Base-by-base conservation (phyloP, 306 rosid genomes). In the Morella rubra region DNA sequence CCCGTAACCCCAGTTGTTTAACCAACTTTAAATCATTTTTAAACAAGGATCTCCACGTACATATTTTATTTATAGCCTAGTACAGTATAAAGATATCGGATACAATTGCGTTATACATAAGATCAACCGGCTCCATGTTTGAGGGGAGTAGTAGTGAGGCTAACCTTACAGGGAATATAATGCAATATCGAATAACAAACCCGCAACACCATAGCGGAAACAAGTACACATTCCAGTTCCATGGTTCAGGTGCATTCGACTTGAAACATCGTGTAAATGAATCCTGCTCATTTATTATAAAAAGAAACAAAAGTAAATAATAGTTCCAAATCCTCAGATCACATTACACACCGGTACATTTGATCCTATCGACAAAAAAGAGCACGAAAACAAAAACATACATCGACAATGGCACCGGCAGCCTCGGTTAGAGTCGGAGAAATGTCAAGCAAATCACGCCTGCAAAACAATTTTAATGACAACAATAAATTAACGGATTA, bases 131-230 rank as follows among this genome's bases (percentile, higher is more conserved):
- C 41, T 22, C 27, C 61, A 54, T 5, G 51, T 60, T 19, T 11
- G 50, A 2, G 24, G 19, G 71, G 50, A 78, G 51, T 6, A 59
- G 59, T 8, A 72, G 71, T 58, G 62, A 72, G n/a, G 78, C 90
- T 60, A 77, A 95, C 99, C 97, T 92, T 37, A 77, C 46, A 20
- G 99, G 99, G 78, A 92, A 92, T 69, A 92, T 73, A 83, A 95
- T 53, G 84, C 92, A 76, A 86, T 95, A 95, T 20, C 99, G 93
- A 82, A 92, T 53, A 58, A 90, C 85, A 18, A 92, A 97, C 46
- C 99, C 99, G n/a, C 22, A 86, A 91, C 99, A 95, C 99, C 99
- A 95, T 75, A 90, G 72, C 40, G 99, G 99, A 81, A 95, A 95
- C 88, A 95, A 83, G 82, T 95, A 95, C 37, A 92, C 51, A 87